phyloP scores from a whole-genome alignment of 1,139 yeast species.

The Trichomonascaceae sp. region DNA sequence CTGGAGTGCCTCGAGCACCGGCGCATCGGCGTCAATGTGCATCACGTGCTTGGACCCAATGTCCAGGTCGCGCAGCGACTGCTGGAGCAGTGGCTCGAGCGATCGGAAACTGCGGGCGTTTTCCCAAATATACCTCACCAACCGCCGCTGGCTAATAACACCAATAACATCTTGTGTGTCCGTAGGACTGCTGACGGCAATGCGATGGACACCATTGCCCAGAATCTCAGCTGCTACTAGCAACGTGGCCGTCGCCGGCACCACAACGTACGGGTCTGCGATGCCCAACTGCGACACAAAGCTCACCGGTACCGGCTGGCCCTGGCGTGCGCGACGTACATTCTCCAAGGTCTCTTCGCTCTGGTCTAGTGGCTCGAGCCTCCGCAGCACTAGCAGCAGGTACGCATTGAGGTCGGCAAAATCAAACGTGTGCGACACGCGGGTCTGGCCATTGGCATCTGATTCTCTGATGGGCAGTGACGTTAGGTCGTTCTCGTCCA shows the following conservation, averaged over 20 bases:
- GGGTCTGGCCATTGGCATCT: slow-evolving; percentile 6
- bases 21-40: slow-evolving; percentile 73
- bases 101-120: slow-evolving; percentile 76
- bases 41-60: slow-evolving; percentile 62
- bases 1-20: slow-evolving; percentile 71
- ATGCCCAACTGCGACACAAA: slow-evolving; percentile 70
- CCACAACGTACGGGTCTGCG: slow-evolving; percentile 72
- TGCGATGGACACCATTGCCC: slow-evolving; percentile 86
- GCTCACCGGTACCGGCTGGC: slow-evolving; percentile 52
- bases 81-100: slow-evolving; percentile 59
- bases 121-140: slow-evolving; percentile 77
- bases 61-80: slow-evolving; percentile 50
- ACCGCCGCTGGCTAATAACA: slow-evolving; percentile 76
- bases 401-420: slow-evolving; percentile 85
- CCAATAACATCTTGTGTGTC: slow-evolving; percentile 36
- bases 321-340: slow-evolving; percentile 25
- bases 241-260: slow-evolving; percentile 55
- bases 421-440: slow-evolving; percentile 70
- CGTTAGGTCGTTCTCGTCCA: slow-evolving; percentile 60
- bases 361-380: slow-evolving; percentile 25
- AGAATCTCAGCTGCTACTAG: slow-evolving; percentile 68
- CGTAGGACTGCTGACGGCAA: slow-evolving; percentile 57
- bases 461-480: slow-evolving; percentile 62
- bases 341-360: slow-evolving; percentile 17
- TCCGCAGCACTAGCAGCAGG: slow-evolving; percentile 59